Percentiles rank a stretch among this genome's conserved stretches.
Conservation (phyloP, 441 rosid species). For the Erysimum cheiri region DNA sequence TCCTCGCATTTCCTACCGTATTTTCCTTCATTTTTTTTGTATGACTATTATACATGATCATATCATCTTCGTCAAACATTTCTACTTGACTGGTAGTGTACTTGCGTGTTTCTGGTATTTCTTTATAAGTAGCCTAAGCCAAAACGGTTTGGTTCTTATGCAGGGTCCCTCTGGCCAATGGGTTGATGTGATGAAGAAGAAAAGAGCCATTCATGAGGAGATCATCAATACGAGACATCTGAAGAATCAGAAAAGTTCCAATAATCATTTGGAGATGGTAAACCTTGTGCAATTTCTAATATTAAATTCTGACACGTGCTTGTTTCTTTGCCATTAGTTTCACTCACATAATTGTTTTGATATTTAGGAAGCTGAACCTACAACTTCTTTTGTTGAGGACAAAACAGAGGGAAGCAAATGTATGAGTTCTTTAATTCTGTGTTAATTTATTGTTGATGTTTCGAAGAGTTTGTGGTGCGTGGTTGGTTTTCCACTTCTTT, state of each 20-base stretch:
- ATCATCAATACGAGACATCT: slow-evolving; percentile 72
- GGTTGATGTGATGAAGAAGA: slow-evolving; percentile 95
- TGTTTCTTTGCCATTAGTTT: slow-evolving; percentile 16
- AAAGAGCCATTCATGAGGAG: slow-evolving; percentile 83
- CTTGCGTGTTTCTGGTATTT: slow-evolving; percentile 1
- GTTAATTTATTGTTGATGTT: background rate
- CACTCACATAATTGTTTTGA: slow-evolving; percentile 34
- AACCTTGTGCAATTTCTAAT: slow-evolving; percentile 26
- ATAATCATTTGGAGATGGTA: slow-evolving; percentile 66
- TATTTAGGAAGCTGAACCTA: slow-evolving; percentile 61
- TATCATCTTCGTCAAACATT: slow-evolving; percentile 1
- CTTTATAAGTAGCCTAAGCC: slow-evolving; percentile 5
- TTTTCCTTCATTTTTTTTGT: background rate
- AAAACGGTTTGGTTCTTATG: slow-evolving; percentile 35
- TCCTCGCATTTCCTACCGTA: background rate
- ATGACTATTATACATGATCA: background rate
- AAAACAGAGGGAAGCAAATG: slow-evolving; percentile 57
- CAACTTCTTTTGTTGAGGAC: slow-evolving; percentile 44
- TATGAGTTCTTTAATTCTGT: slow-evolving; percentile 36
- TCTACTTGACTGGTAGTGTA: background rate
- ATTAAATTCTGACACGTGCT: background rate
- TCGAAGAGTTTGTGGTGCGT: slow-evolving; percentile 21
- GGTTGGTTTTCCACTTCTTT: slow-evolving; percentile 17
- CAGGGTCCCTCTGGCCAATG: slow-evolving; percentile 75
- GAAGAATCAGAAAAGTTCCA: slow-evolving; percentile 51